These are phyloP conservation scores for Saturnispora hagleri DNA, from an alignment of 805 yeast species.

Conservation along the genomic window DNA sequence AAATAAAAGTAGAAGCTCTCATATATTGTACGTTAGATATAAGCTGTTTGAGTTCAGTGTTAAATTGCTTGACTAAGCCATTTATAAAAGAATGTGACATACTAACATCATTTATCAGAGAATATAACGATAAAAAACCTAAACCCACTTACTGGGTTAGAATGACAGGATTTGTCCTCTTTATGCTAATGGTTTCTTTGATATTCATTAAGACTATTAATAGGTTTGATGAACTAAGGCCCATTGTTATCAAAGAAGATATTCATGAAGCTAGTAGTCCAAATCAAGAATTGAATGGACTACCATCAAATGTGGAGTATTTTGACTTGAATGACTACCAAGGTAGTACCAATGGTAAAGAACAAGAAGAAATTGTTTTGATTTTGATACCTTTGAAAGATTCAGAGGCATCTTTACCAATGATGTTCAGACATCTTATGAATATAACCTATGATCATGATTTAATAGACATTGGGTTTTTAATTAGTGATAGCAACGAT, in stretches of 20 bases:
- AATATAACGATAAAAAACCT: neutral
- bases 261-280: slow-evolving; percentile 6
- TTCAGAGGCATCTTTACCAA: slow-evolving; percentile 66
- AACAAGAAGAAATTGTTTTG: slow-evolving; percentile 52
- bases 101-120: neutral
- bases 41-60: neutral
- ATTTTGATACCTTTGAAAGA: slow-evolving; percentile 70
- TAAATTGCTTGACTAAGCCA: neutral
- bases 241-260: neutral
- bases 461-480: slow-evolving; percentile 68
- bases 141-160: neutral
- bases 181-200: neutral
- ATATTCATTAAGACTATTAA: neutral
- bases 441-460: slow-evolving; percentile 78
- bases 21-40: neutral
- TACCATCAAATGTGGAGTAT: slow-evolving; percentile 24
- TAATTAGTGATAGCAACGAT: slow-evolving; percentile 71
- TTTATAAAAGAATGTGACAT: neutral
- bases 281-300: slow-evolving; percentile 7
- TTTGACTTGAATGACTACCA: slow-evolving; percentile 53
- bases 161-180: neutral
- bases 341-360: slow-evolving; percentile 43
- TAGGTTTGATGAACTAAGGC: neutral
- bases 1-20: neutral
- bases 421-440: slow-evolving; percentile 81